Conservation (phyloP, 306 rosid species). For the Quercus cerris region DNA sequence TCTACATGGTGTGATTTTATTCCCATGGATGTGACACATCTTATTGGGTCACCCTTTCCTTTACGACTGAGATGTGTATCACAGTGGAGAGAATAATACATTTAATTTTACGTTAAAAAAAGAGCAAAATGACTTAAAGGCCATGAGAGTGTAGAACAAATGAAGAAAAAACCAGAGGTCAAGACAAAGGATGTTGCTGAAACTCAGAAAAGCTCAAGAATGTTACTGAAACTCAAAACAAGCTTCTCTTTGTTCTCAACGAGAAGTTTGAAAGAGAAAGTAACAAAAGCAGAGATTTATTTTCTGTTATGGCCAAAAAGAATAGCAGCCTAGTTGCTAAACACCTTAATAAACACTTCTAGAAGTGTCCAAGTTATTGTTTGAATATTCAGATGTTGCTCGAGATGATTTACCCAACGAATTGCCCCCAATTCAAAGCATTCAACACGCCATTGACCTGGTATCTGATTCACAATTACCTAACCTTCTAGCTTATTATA, state of each 20-base stretch:
- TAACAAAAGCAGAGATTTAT: not conserved
- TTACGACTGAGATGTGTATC: not conserved
- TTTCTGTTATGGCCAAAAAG: not conserved
- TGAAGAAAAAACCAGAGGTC: not conserved
- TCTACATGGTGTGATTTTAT: not conserved
- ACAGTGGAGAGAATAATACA: not conserved
- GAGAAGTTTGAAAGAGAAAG: not conserved
- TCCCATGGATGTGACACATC: not conserved
- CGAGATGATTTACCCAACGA: not conserved
- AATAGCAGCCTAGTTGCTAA: not conserved
- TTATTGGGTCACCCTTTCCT: not conserved
- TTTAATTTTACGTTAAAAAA: not conserved
- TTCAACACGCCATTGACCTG: not conserved
- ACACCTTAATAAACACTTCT: not conserved
- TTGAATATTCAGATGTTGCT: not conserved
- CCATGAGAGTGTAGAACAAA: not conserved
- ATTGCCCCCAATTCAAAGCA: not conserved
- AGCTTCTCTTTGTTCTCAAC: no score
- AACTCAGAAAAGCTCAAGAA: not conserved
- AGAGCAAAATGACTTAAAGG: not conserved
- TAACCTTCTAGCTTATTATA: not conserved
- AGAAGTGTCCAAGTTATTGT: not conserved
- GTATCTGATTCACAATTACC: not conserved
- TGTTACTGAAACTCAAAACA: no score
- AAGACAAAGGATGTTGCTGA: not conserved